Conservation (phyloP, 441 rosid species). For the Mallotus repandus region DNA sequence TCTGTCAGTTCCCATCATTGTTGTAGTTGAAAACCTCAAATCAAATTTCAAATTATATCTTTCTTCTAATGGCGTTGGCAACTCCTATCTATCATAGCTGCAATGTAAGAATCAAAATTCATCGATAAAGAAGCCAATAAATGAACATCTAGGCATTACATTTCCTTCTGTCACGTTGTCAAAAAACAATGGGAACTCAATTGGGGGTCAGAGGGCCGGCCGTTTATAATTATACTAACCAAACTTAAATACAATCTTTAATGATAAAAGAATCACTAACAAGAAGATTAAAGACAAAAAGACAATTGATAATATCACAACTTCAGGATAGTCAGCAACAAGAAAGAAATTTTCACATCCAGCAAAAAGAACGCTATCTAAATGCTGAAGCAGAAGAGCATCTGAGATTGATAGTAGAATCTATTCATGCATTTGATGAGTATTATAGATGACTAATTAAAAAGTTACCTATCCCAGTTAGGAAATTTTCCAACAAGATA, state of each 20-base stretch:
- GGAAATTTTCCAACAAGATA: constrained; percentile 94
- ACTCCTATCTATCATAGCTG: too few species aligned
- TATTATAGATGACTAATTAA: not conserved
- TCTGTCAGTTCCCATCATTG: too few species aligned
- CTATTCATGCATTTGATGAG: not conserved
- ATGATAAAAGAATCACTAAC: not conserved
- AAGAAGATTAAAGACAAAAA: not conserved
- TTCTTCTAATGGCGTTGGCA: too few species aligned
- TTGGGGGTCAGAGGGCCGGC: too few species aligned
- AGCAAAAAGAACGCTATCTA: not conserved
- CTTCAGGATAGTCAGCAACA: not conserved
- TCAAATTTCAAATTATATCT: too few species aligned
- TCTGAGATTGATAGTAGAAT: constrained; percentile 1
- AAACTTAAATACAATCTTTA: not conserved
- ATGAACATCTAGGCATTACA: too few species aligned
- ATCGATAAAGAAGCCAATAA: too few species aligned
- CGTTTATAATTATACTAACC: not conserved
- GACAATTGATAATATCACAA: not conserved
- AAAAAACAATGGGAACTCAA: too few species aligned
- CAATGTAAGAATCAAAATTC: too few species aligned
- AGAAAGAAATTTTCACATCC: not conserved
- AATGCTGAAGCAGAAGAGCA: not conserved
- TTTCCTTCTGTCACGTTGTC: too few species aligned
- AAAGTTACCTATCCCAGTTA: constrained; percentile 86
- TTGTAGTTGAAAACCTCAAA: too few species aligned